Percentiles rank a stretch among this genome's conserved stretches.
These are phyloP conservation scores for Thalia dealbata DNA, from an alignment of 176 grass and related monocot species.

Conservation along the genomic window DNA sequence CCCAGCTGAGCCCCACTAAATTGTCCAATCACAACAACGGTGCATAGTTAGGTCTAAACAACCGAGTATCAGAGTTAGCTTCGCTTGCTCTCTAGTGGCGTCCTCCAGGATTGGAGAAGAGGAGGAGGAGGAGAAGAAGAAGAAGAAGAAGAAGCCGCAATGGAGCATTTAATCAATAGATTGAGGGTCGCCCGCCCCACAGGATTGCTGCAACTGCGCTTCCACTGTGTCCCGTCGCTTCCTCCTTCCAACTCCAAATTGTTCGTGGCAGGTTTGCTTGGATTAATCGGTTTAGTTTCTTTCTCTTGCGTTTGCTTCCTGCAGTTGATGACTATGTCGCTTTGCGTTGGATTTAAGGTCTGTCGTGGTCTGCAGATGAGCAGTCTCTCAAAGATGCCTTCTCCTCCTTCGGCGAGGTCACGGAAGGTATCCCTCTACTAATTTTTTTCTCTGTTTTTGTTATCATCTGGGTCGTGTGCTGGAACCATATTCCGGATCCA, in stretches of 20 bases:
- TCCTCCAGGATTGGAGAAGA: neutral
- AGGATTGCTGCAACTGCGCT: neutral
- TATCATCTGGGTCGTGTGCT: neutral
- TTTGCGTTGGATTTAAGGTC: conserved; percentile 26
- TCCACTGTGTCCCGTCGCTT: neutral
- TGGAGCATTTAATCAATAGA: neutral
- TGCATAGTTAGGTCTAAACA: too few species aligned
- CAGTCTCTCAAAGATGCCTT: conserved; percentile 70
- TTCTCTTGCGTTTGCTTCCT: neutral
- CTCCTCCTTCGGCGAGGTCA: conserved; percentile 65
- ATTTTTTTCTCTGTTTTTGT: neutral
- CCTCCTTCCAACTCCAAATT: conserved; percentile 55
- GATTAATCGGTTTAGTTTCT: neutral
- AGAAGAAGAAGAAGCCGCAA: neutral
- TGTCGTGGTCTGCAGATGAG: conserved; percentile 78
- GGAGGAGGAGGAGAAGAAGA: neutral
- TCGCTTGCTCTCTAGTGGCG: neutral
- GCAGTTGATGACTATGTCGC: neutral
- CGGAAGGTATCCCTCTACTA: conserved; percentile 43
- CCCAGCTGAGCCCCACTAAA: neutral
- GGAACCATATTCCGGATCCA: neutral
- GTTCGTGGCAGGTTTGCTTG: conserved; percentile 53
- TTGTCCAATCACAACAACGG: too few species aligned
- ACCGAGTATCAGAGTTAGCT: too few species aligned
- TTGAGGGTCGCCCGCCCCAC: neutral